Evolutionary conservation across 2,329 filamentous ascomycete species (phyloP).

Genomic region (Hypoxylon sp.): DNA sequence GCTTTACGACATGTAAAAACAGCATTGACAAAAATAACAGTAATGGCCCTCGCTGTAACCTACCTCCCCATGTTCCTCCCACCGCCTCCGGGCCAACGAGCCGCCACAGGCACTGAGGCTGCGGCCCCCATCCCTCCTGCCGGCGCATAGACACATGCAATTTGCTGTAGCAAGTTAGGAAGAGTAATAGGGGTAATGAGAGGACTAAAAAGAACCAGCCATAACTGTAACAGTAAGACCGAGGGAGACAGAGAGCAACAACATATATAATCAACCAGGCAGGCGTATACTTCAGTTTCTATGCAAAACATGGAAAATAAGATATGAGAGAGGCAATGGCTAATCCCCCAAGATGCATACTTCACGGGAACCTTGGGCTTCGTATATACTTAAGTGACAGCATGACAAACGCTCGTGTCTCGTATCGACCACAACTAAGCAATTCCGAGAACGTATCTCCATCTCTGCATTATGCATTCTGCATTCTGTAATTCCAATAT

Average conservation of each 20-base stretch:
- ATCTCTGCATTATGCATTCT: not conserved
- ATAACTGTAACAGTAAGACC: slow-evolving; percentile 2
- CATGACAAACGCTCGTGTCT: not conserved
- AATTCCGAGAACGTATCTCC: not conserved
- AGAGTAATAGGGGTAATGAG: not conserved
- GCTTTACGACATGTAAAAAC: not conserved
- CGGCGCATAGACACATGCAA: slow-evolving; percentile 13
- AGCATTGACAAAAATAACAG: slow-evolving; percentile 55
- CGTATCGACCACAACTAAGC: not conserved
- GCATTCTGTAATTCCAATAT: slow-evolving; percentile 9
- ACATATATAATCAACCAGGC: slow-evolving; percentile 1
- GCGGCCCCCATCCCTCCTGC: slow-evolving; percentile 49
- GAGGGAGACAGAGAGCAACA: not conserved
- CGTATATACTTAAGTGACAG: slow-evolving; percentile 4
- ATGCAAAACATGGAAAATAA: too few species aligned
- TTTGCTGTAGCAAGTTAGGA: not conserved
- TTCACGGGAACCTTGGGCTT: not conserved
- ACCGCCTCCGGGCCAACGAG: slow-evolving; percentile 53
- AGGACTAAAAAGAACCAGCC: not conserved
- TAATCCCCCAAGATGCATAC: too few species aligned
- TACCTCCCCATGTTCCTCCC: slow-evolving; percentile 68
- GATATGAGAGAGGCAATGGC: not conserved
- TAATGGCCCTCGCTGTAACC: slow-evolving; percentile 71
- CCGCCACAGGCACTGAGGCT: slow-evolving; percentile 55
- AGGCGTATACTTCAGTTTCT: too few species aligned